Conservation (phyloP, 768 basidiomycete genomes). For the Calocera cornea region DNA sequence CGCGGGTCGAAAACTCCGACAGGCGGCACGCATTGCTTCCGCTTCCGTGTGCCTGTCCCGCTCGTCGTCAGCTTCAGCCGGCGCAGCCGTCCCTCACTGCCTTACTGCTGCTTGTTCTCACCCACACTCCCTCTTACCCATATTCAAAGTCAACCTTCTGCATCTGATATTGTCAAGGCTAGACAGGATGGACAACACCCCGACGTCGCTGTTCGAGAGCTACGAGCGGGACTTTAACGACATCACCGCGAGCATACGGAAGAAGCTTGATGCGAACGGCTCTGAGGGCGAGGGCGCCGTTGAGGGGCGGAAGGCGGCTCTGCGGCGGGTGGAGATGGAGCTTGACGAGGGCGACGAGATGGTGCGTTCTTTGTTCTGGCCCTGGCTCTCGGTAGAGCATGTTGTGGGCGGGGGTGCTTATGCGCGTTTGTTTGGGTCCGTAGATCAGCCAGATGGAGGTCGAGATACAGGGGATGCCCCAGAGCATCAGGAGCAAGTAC, state of each 20-base stretch:
- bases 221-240: slow-evolving; percentile 89
- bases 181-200: slow-evolving; percentile 60
- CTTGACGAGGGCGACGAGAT: slow-evolving; percentile 98
- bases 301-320: slow-evolving; percentile 68
- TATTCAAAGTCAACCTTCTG: no score
- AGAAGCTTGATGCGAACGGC: slow-evolving; percentile 62
- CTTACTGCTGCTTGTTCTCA: not conserved
- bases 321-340: slow-evolving; percentile 84
- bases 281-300: slow-evolving; percentile 43
- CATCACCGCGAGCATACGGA: slow-evolving; percentile 57
- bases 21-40: not conserved
- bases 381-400: not conserved
- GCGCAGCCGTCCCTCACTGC: not conserved
- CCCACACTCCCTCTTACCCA: no score
- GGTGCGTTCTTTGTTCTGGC: slow-evolving; percentile 33
- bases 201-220: slow-evolving; percentile 73
- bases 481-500: slow-evolving; percentile 65
- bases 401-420: not conserved
- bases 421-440: no score
- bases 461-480: slow-evolving; percentile 88
- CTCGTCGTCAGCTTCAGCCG: not conserved
- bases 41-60: not conserved
- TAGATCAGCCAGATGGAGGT: slow-evolving; percentile 99
- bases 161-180: no score
- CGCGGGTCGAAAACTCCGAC: not conserved